Evolutionary conservation across 208 protist genomes (phyloP).

Genomic region (Endotrypanum monterogeii): DNA sequence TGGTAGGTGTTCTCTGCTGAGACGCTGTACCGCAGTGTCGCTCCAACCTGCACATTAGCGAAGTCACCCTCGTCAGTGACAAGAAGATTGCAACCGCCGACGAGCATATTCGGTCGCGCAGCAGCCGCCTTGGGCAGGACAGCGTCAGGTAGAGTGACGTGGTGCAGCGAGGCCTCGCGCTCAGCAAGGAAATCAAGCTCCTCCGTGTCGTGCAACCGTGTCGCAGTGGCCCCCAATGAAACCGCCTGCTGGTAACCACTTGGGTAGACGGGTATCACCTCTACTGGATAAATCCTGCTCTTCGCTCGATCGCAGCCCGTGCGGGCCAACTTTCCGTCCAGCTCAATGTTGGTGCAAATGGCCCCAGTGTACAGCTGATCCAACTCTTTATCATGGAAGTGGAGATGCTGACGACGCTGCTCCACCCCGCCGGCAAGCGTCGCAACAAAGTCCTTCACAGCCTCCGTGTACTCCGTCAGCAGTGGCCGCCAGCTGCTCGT

Average conservation of each 20-base stretch:
- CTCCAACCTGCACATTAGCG: constrained; percentile 14
- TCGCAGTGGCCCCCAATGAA: constrained; percentile 17
- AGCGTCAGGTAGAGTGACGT: constrained; percentile 66
- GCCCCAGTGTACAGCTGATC: constrained; percentile 42
- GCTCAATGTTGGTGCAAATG: constrained; percentile 56
- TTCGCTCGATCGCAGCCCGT: constrained; percentile 38
- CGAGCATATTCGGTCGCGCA: constrained; percentile 62
- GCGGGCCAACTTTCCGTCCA: constrained; percentile 46
- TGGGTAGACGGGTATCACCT: constrained; percentile 76
- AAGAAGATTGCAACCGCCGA: constrained; percentile 68
- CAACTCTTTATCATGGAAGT: constrained; percentile 66
- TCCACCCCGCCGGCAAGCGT: constrained; percentile 40
- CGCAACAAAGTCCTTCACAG: constrained; percentile 32
- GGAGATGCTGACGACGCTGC: constrained; percentile 54
- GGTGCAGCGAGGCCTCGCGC: constrained; percentile 45
- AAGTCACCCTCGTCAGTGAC: constrained; percentile 51
- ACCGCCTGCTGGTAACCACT: constrained; percentile 44
- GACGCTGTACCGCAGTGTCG: constrained; percentile 49
- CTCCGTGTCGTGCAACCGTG: constrained; percentile 21
- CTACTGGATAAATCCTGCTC: constrained; percentile 67
- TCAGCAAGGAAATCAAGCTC: constrained; percentile 60
- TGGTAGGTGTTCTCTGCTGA: constrained; percentile 70
- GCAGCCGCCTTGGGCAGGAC: constrained; percentile 33
- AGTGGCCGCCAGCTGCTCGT: constrained; percentile 18
- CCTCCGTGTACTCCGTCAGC: constrained; percentile 39